Evolutionary conservation across 208 protist species (phyloP), one percentile per base, ranked within the genome.

Genomic region (Leishmania turanica): DNA sequence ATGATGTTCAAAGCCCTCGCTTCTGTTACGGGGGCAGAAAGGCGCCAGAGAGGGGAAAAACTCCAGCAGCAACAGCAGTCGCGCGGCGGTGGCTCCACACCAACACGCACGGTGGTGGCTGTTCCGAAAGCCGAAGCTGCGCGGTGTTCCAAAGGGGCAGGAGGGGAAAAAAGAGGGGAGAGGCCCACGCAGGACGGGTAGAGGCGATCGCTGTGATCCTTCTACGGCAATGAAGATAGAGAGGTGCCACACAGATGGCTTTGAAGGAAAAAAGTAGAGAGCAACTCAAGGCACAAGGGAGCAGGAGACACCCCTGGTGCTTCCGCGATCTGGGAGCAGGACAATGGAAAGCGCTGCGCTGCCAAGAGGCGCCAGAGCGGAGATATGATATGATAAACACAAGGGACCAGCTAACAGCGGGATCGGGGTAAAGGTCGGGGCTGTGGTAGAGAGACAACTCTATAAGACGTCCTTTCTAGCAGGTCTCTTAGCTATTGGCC

Each of bases 1-100:
- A 86, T 88, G 66, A 8, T 81, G 69, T 34, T 66, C n/a, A 37
- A 37, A 47, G n/a, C 51, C 17, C n/a, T 47, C 51, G 49, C n/a
- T 37, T 49, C 53, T 21, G 40, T 53, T 37, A 37, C 45, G 5
- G 13, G 45, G 11, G 42, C 24, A 37, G 34, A 51, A 34, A 34
- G 45, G 8, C 13, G 40, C 21, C 21, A 15, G 69, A 53, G 24
- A 31, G 42, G 45, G 45, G 45, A 9, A 13, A n/a, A 54, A 51
- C 45, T 49, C 45, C 45, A 49, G 45, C 45, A 4, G 2, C 11
- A 34, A 21, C 27, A 53, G 68, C 68, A 19, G 68, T 19, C 51
- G 45, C 27, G 69, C 19, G 45, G 34, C 6, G 24, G 47, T 3
- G 27, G 21, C 68, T 53, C 42, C 27, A 53, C 42, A 53, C 45